Evolutionary conservation across 768 basidiomycete genomes (phyloP), one percentile per base, ranked within the genome.

Genomic region (Gloeophyllum trabeum): DNA sequence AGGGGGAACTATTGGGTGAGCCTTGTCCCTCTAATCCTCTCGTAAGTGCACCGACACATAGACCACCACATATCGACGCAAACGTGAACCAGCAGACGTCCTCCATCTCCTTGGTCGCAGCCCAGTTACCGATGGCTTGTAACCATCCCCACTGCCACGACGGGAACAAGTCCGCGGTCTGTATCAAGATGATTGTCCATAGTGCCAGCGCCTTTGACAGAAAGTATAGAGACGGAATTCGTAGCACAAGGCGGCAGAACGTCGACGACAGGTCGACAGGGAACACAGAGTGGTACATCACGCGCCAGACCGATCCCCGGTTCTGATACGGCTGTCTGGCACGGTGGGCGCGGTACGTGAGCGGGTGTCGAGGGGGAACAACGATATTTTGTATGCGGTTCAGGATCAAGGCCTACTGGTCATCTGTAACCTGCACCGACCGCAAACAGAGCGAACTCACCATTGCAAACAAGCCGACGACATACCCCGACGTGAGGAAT

Each of bases 321-420:
- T 22, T 39, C 41, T 42, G 37, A 35, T 35, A 30, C 26, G 40
- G 22, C 35, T 5, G 30, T n/a, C n/a, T n/a, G 38, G 23, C 39
- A 41, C 48, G 36, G 45, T 50, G 22, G 46, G 47, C 47, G 35
- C 53, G 34, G 46, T 52, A 59, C 41, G 45, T 48, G 40, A 51
- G 52, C 28, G 58, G 59, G 28, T 54, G 58, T 2, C 73, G 72
- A 25, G 79, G 72, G 10, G 85, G 85, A 0, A 83, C 75, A 35
- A 86, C 76, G 34, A 84, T 73, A 54, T 87, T 78, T 50, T 86
- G 85, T 44, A 88, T 81, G 22, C 85, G 72, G 50, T 87, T 81
- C 44, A 86, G 59, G 22, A 87, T 53, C 38, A 88, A 59, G 10
- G 75, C 79, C 82, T 85, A 50, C n/a, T n/a, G n/a, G n/a, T n/a